phyloP scores from a whole-genome alignment of 345 rosid genomes.

The Populus simonii region DNA sequence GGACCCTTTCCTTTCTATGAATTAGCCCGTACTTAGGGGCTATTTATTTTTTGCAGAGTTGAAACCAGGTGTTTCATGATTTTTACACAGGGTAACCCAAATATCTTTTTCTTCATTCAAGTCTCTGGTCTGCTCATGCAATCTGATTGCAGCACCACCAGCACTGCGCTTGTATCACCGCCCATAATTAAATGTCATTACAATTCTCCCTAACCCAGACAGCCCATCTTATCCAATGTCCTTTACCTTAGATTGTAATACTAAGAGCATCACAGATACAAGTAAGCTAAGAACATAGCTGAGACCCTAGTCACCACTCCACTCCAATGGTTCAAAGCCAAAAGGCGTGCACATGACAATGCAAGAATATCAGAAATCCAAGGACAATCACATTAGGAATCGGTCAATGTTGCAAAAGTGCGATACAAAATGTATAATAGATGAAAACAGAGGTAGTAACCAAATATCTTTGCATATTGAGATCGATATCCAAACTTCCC shows the following conservation, averaged over 20 bases:
- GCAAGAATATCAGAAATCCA: neutral
- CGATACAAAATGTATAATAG: too few relatives aligned
- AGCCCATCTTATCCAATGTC: neutral
- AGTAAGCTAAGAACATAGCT: neutral
- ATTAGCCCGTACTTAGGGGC: neutral
- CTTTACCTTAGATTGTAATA: neutral
- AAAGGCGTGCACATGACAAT: neutral
- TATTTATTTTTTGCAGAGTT: too few relatives aligned
- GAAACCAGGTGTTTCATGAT: too few relatives aligned
- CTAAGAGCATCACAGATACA: neutral
- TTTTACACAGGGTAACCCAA: neutral
- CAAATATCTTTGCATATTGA: neutral
- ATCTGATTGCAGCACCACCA: neutral
- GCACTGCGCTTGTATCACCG: neutral
- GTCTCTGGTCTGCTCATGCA: neutral
- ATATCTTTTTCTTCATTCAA: neutral
- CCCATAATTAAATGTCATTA: neutral
- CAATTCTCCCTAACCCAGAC: neutral
- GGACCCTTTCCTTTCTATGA: neutral
- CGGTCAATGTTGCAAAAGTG: neutral
- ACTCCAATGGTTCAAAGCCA: neutral
- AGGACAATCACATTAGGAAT: neutral
- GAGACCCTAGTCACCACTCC: neutral
- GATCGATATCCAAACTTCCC: neutral
- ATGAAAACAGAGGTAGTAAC: neutral